Evolutionary conservation across 306 rosid species (phyloP).

Genomic region (Ochetophila trinervis): DNA sequence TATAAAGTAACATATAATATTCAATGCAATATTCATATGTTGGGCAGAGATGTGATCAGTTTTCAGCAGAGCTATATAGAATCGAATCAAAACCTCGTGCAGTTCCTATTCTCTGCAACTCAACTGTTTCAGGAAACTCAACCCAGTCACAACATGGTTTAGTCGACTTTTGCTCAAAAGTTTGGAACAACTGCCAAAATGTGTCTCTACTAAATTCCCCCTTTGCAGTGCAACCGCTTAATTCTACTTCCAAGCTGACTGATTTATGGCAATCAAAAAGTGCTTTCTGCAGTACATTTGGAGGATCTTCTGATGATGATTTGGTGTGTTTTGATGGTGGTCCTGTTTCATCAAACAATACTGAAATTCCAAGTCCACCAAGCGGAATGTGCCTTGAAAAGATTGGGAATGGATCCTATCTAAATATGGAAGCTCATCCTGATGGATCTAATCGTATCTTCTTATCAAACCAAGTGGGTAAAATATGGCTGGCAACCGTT

Average conservation of each 20-base stretch:
- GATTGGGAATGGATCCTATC: slow-evolving; percentile 87
- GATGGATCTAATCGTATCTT: slow-evolving; percentile 92
- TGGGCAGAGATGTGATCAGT: slow-evolving; percentile 78
- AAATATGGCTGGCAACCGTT: slow-evolving; percentile 73
- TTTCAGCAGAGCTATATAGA: slow-evolving; percentile 66
- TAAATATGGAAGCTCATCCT: slow-evolving; percentile 86
- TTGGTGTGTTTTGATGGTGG: slow-evolving; percentile 77
- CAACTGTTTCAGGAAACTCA: slow-evolving; percentile 60
- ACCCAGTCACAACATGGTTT: slow-evolving; percentile 55
- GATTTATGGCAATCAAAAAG: slow-evolving; percentile 74
- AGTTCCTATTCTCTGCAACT: slow-evolving; percentile 84
- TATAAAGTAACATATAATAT: slow-evolving; percentile 4
- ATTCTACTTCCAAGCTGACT: slow-evolving; percentile 46
- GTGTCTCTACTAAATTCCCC: slow-evolving; percentile 71
- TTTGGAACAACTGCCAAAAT: slow-evolving; percentile 85
- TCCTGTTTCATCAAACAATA: slow-evolving; percentile 55
- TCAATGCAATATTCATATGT: neutral
- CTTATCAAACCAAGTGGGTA: slow-evolving; percentile 72
- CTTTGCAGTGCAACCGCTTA: slow-evolving; percentile 50
- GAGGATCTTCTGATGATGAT: slow-evolving; percentile 56
- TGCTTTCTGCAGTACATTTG: slow-evolving; percentile 75
- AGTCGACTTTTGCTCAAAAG: slow-evolving; percentile 56
- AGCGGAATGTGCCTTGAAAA: slow-evolving; percentile 87
- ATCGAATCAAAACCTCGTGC: slow-evolving; percentile 48
- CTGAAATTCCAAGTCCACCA: slow-evolving; percentile 46